phyloP scores from a whole-genome alignment of 2,329 filamentous ascomycete species.

The Chaetomium strumarium region DNA sequence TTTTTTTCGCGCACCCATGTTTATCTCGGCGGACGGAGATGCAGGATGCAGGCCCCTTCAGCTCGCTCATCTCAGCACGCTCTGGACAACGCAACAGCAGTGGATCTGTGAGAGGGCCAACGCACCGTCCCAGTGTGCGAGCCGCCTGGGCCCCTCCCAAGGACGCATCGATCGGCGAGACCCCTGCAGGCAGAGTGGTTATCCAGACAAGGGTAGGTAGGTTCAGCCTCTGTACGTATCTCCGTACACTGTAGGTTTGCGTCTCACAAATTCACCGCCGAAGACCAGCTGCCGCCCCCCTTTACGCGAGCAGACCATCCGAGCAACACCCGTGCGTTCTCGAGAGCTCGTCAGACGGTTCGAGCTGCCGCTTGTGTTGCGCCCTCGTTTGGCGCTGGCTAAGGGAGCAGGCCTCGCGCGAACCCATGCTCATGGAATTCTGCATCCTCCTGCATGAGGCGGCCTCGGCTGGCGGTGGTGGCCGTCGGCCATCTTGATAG shows the following conservation, averaged over 20 bases:
- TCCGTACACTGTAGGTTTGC: too few species aligned
- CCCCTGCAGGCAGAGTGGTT: too few species aligned
- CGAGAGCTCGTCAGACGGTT: not conserved
- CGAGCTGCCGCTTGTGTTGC: not conserved
- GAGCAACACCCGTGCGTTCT: not conserved
- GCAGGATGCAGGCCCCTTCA: not conserved
- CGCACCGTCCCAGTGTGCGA: too few species aligned
- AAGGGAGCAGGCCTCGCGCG: not conserved
- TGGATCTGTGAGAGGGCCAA: not conserved
- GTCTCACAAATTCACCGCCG: too few species aligned
- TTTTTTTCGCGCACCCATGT: conserved; percentile 6
- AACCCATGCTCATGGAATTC: not conserved
- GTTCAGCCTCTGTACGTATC: too few species aligned
- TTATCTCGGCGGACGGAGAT: not conserved
- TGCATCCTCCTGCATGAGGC: not conserved
- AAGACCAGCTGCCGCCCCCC: too few species aligned
- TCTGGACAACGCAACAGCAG: conserved; percentile 3
- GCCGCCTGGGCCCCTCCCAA: too few species aligned
- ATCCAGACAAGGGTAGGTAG: not conserved
- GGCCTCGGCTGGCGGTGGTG: not conserved
- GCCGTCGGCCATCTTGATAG: conserved; percentile 2
- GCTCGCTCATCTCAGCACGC: not conserved
- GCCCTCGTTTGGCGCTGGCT: not conserved
- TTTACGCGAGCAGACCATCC: too few species aligned
- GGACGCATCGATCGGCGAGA: too few species aligned